phyloP scores from a whole-genome alignment of 2,329 filamentous ascomycete genomes.

The Claviceps quebecensis region DNA sequence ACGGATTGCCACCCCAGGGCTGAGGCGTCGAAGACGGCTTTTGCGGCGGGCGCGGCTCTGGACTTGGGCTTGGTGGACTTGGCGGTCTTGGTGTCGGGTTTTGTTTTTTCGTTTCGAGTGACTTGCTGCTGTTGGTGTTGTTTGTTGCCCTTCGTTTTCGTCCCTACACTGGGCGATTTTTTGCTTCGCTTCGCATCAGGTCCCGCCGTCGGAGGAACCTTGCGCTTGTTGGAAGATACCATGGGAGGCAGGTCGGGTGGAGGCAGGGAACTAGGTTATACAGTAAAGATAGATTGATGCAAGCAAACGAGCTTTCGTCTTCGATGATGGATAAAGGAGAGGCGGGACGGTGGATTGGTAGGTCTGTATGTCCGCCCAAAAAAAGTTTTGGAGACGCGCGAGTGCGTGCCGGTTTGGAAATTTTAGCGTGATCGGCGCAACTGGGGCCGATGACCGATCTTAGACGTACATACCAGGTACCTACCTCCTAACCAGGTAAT shows the following conservation, averaged over 20 bases:
- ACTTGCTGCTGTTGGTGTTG: neutral
- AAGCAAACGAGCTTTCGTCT: too few relatives aligned
- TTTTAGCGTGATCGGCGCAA: too few relatives aligned
- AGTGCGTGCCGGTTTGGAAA: too few relatives aligned
- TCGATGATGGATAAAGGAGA: too few relatives aligned
- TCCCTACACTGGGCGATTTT: constrained; percentile 9
- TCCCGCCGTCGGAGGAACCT: constrained; percentile 19
- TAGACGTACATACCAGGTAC: too few relatives aligned
- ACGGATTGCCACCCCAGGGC: constrained; percentile 55
- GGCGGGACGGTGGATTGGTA: too few relatives aligned
- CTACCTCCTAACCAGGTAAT: too few relatives aligned
- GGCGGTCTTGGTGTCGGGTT: neutral
- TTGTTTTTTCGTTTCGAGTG: neutral
- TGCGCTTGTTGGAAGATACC: constrained; percentile 24
- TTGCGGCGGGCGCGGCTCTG: constrained; percentile 9
- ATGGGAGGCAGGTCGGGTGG: constrained; percentile 10
- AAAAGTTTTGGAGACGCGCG: too few relatives aligned
- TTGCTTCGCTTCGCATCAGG: constrained; percentile 24
- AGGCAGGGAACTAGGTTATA: neutral
- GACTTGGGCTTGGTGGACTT: constrained; percentile 1
- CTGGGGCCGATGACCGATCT: too few relatives aligned
- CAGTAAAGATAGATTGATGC: neutral
- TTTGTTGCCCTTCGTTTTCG: constrained; percentile 1
- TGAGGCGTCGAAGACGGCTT: constrained; percentile 27
- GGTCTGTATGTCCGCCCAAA: too few relatives aligned